phyloP scores from a whole-genome alignment of 2,329 filamentous ascomycete species.

The Anisogramma anomala region DNA sequence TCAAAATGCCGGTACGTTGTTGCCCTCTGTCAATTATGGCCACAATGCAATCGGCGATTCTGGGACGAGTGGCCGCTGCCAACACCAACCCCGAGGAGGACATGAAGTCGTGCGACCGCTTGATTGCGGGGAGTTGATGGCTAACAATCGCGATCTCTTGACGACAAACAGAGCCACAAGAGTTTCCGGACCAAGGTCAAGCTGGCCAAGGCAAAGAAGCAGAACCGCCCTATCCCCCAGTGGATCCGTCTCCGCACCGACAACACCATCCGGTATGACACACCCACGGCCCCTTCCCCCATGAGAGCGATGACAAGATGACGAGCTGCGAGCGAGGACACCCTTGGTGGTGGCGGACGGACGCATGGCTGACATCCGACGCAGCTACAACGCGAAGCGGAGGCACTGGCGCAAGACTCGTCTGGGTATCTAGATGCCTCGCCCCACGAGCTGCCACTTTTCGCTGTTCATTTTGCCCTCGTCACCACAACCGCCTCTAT shows the following conservation, averaged over 20 bases:
- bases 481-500: constrained; percentile 6
- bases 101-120: background rate
- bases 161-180: constrained; percentile 79
- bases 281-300: background rate
- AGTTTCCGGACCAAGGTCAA: constrained; percentile 99
- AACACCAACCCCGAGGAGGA: too few relatives aligned
- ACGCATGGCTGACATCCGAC: constrained; percentile 4
- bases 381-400: constrained; percentile 99
- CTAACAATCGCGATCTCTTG: constrained; percentile 7
- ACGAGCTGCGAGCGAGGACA: constrained; percentile 3
- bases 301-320: background rate
- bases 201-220: constrained; percentile 99
- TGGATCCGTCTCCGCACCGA: constrained; percentile 97
- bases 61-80: background rate
- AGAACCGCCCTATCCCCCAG: constrained; percentile 99
- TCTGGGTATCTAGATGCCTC: constrained; percentile 83
- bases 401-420: constrained; percentile 99
- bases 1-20: constrained; percentile 31
- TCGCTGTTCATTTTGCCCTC: constrained; percentile 18
- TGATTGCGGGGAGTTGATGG: constrained; percentile 9
- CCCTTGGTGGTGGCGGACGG: background rate
- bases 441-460: constrained; percentile 20
- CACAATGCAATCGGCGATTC: background rate
- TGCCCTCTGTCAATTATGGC: background rate
- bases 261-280: constrained; percentile 96